These are phyloP conservation scores for Pilasporangium apinafurcum DNA, from an alignment of 352 stramenopile genomes.

Conservation along the genomic window DNA sequence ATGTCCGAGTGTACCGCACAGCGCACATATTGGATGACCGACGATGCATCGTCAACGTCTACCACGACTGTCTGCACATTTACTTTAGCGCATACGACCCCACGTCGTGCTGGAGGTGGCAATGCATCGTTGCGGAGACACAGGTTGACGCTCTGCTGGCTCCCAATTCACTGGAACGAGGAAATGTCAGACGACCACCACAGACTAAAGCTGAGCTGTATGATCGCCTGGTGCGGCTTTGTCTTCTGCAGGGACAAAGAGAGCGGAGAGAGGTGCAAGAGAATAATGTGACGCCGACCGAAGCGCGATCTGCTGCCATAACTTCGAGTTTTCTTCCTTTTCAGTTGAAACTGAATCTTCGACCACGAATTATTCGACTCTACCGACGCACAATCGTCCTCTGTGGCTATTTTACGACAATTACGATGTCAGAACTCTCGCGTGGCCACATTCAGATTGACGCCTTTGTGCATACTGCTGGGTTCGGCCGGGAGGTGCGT, in stretches of 20 bases:
- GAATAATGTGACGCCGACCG: too few relatives aligned
- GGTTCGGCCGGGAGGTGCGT: conserved; percentile 7
- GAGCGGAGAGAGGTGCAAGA: too few relatives aligned
- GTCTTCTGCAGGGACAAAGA: conserved; percentile 28
- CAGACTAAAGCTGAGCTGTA: conserved; percentile 52
- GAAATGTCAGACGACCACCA: conserved; percentile 33
- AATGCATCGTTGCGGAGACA: conserved; percentile 39
- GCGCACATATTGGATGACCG: conserved; percentile 31
- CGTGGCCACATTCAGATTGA: conserved; percentile 58
- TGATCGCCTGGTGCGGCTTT: conserved; percentile 45
- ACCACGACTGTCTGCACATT: conserved; percentile 61
- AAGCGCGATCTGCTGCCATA: too few relatives aligned
- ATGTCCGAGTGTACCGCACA: conserved; percentile 60
- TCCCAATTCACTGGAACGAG: conserved; percentile 50
- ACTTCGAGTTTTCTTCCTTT: too few relatives aligned
- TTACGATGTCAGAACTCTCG: conserved; percentile 60
- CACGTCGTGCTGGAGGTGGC: conserved; percentile 35
- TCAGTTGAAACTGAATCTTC: conserved; percentile 30
- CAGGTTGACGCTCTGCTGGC: conserved; percentile 55
- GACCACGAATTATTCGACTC: conserved; percentile 37
- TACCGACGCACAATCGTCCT: conserved; percentile 44
- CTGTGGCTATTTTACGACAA: conserved; percentile 29
- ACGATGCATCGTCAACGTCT: conserved; percentile 57
- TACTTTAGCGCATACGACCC: conserved; percentile 71
- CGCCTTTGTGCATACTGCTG: conserved; percentile 33